Evolutionary conservation across 345 rosid species (phyloP).

Genomic region (Physaria fendleri): DNA sequence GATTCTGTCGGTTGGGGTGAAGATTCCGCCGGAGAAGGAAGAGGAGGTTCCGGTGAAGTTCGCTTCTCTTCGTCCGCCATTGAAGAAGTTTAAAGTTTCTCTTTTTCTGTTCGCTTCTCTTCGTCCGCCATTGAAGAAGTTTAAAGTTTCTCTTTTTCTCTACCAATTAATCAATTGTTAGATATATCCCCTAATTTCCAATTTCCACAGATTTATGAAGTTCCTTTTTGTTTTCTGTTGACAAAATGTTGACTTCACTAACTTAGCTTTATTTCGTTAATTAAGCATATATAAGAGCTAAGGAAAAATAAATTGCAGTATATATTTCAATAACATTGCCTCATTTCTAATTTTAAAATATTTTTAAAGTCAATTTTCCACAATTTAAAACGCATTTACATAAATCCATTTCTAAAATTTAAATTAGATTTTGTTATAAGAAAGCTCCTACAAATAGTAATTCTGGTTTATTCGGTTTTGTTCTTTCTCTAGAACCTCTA

Average conservation of each 20-base stretch:
- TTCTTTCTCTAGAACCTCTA: constrained; percentile 6
- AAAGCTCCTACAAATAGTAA: background rate
- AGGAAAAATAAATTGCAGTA: too few species aligned
- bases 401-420: background rate
- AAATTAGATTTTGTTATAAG: background rate
- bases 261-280: background rate
- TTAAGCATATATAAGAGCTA: too few species aligned
- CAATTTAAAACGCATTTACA: too few species aligned
- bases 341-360: background rate
- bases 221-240: background rate
- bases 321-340: too few species aligned
- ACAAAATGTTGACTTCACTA: background rate
- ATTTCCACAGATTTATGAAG: background rate
- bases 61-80: constrained; percentile 41
- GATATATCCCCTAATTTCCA: background rate
- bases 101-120: constrained; percentile 9
- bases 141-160: background rate
- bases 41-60: constrained; percentile 24
- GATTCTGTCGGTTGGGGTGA: constrained; percentile 1
- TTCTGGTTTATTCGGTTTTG: background rate
- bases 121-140: constrained; percentile 37
- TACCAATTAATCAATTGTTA: too few species aligned
- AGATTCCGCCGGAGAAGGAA: constrained; percentile 14
- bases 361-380: too few species aligned
- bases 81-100: background rate